Percentiles rank a stretch among this genome's conserved stretches.
These are phyloP conservation scores for Termitomyces sp. DNA, from an alignment of 768 basidiomycete species.

Conservation along the genomic window DNA sequence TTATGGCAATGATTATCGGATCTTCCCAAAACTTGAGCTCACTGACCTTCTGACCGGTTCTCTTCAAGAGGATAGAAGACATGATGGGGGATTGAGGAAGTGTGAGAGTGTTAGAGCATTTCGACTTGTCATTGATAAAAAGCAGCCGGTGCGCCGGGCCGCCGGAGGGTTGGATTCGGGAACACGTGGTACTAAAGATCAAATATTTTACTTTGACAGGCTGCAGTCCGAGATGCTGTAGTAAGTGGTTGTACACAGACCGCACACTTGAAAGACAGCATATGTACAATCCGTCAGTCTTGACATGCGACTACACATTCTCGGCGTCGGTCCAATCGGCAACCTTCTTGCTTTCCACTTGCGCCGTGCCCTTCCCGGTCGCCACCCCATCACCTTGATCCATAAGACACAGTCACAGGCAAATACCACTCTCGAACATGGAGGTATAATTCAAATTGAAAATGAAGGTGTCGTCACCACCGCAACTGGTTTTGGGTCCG, in stretches of 20 bases:
- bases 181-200: background rate
- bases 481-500: conserved; percentile 42
- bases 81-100: conserved; percentile 23
- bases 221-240: background rate
- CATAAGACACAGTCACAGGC: conserved; percentile 45
- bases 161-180: background rate
- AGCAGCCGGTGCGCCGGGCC: background rate
- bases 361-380: conserved; percentile 46
- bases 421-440: conserved; percentile 22
- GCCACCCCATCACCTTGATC: conserved; percentile 62
- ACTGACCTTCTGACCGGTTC: conserved; percentile 53
- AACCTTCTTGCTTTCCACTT: conserved; percentile 78
- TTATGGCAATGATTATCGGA: background rate
- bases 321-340: conserved; percentile 82
- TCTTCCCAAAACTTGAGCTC: background rate
- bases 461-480: conserved; percentile 36
- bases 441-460: conserved; percentile 42
- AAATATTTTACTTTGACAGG: background rate
- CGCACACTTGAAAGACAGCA: conserved; percentile 1
- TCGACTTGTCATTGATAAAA: background rate
- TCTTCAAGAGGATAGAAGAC: conserved; percentile 48
- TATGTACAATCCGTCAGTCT: background rate
- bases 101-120: background rate
- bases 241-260: background rate
- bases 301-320: conserved; percentile 65